A percentile compares a stretch with the other conserved stretches of the same genome.
Conservation (phyloP, 345 rosid genomes). For the Citrus mangshanensis region DNA sequence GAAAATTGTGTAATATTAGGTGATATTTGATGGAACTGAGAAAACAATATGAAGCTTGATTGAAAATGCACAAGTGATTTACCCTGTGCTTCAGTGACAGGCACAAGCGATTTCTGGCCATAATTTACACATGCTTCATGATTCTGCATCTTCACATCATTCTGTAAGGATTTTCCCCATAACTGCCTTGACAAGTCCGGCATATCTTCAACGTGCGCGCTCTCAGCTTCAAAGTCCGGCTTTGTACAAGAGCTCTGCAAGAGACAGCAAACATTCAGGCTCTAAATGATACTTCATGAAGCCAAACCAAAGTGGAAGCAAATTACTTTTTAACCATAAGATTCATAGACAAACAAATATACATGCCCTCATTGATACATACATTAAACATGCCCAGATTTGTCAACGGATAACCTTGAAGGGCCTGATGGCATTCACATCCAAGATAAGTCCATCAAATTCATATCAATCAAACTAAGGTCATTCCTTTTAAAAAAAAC, state of each 20-base stretch:
- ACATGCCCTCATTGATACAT: constrained; percentile 1
- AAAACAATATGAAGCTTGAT: not conserved
- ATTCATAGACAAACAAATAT: constrained; percentile 1
- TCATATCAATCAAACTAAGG: not conserved
- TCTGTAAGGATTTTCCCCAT: constrained; percentile 18
- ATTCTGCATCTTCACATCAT: constrained; percentile 23
- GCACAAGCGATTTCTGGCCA: constrained; percentile 22
- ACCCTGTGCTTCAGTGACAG: constrained; percentile 41
- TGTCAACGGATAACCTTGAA: not conserved
- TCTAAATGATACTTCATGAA: constrained; percentile 23
- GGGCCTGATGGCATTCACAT: not conserved
- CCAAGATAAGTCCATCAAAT: not conserved
- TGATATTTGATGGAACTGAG: not conserved
- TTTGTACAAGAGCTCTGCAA: constrained; percentile 86
- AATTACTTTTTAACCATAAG: constrained; percentile 18
- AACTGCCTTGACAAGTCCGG: constrained; percentile 23
- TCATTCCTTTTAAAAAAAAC: too few species aligned
- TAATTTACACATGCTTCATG: constrained; percentile 14
- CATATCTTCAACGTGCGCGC: constrained; percentile 37
- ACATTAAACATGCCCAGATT: constrained; percentile 7
- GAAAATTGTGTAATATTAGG: constrained; percentile 8
- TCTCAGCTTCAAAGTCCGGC: constrained; percentile 65
- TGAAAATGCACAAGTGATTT: constrained; percentile 9
- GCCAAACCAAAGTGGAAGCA: constrained; percentile 22
- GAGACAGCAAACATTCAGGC: constrained; percentile 31